Base-by-base conservation (phyloP, 495 filamentous ascomycete genomes). In the Penicillium alfredii region DNA sequence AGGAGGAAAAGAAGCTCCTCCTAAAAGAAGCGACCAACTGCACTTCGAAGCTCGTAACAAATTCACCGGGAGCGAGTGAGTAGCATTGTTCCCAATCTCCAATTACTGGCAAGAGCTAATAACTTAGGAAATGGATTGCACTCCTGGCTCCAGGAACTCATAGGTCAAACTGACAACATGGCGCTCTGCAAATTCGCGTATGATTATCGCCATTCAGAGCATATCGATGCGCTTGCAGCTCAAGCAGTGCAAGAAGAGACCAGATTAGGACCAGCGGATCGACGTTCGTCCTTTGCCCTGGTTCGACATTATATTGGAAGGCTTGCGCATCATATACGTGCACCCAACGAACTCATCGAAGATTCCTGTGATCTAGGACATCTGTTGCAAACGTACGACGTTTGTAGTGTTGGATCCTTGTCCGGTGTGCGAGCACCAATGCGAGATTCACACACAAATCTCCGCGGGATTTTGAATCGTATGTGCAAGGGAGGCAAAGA, bases 401-500 rank as follows among this genome's bases (percentile, higher is more conserved):
- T 45, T 12, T 35, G 17, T 31, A 18, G 25, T 10, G 33, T 40
- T 20, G 5, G 31, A 11, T 14, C 33, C 16, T 11, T 31, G 7
- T n/a, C 30, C 11, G 3, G 23, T 26, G 36, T 40, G 14, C 11
- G 36, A 26, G 2, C 1, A 20, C 36, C 30, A 16, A 15, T 35
- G 5, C 15, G 30, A 4, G 45, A 49, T 27, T 24, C 30, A 9
- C 33, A 39, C 6, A 49, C 40, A 4, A 49, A 30, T 8, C 34
- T 49, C 4, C 29, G 19, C 10, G 35, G 45, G 4, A 44, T 49
- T n/a, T 21, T 43, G 19, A 39, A 35, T 17, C 45, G 45, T 17
- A 49, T 49, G 40, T 23, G 33, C 6, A 40, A 12, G 14, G 19
- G 18, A 13, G 1, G 17, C 3, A 36, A 33, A 12, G 18, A 28